These are phyloP conservation scores for Posidonia oceanica DNA, from an alignment of 116 monocot species.

Conservation along the genomic window DNA sequence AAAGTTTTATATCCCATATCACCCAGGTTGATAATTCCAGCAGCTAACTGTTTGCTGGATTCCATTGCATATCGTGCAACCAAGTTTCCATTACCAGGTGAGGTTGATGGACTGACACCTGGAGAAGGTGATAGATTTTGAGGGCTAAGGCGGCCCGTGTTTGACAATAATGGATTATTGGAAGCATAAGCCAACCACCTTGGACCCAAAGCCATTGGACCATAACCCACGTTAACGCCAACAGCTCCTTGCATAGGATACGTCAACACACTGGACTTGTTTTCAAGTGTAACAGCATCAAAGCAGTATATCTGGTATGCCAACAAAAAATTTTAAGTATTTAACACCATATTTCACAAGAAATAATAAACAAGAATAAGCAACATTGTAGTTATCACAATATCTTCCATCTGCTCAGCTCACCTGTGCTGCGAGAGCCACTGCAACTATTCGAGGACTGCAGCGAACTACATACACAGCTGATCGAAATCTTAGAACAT, in stretches of 20 bases:
- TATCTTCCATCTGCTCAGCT: constrained; percentile 6
- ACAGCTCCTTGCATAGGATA: constrained; percentile 76
- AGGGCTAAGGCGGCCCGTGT: constrained; percentile 89
- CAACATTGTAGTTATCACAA: background rate
- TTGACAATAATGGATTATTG: constrained; percentile 72
- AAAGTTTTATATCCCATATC: constrained; percentile 95
- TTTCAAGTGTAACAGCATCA: constrained; percentile 91
- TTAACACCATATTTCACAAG: background rate
- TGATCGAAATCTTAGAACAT: constrained; percentile 87
- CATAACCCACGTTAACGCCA: constrained; percentile 78
- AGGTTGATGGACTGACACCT: constrained; percentile 90
- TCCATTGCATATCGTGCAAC: constrained; percentile 99
- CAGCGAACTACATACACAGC: constrained; percentile 90
- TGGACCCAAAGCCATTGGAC: constrained; percentile 91
- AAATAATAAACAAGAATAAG: background rate
- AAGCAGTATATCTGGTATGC: constrained; percentile 87
- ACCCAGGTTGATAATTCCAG: constrained; percentile 85
- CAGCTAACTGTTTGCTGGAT: constrained; percentile 92
- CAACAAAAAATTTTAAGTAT: constrained; percentile 1
- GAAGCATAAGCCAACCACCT: constrained; percentile 96
- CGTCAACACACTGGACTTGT: constrained; percentile 91
- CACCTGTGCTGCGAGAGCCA: constrained; percentile 94
- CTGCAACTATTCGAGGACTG: constrained; percentile 90
- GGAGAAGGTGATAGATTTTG: constrained; percentile 93
- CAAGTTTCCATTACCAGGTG: constrained; percentile 78